Evolutionary conservation across 2,329 filamentous ascomycete genomes (phyloP), one percentile per base, ranked within the genome.

Genomic region (Xylariaceae sp.): DNA sequence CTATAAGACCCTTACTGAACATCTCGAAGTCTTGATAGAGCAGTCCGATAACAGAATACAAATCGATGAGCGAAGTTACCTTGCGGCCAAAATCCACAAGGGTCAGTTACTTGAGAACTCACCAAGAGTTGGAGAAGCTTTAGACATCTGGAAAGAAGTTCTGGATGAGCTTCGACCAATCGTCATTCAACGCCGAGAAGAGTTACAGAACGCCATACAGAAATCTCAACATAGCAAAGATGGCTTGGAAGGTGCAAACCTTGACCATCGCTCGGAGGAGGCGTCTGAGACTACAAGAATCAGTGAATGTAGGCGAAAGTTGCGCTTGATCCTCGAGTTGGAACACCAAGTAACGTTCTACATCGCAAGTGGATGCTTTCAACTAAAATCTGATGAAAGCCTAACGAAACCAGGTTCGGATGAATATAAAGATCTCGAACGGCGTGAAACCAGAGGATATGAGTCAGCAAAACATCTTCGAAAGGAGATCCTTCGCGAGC

Each of bases 21-120:
- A 97, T 1, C 72, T 98, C 10, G 84, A 89, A 53, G 82, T 85
- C 4, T 96, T 98, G 92, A 85, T 96, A 47, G 89, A 95, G 44
- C 83, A 92, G 59, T 90, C 85, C 35, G 86, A 92, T 46, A 72
- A 71, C 5, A 63, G 68, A 1, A 77, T 92, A 45, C 79, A 83
- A 41, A 67, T 75, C 0, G 83, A 92, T 47, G 84, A 93, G 59
- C 79, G 89, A 42, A 69, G 74, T 2, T 73, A 85, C 38, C 71
- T 95, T 6, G 62, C 79, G 2, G 74, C 74, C 25, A 81, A 80
- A 50, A 69, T 95, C 36, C 77, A 76, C 14, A 75, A 81, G 44
- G 92, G 88, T 0, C 91, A 96, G 55, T 68, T 96, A 3, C 73
- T 86, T 32, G 90, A 92, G 49, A 89, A 90, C 56, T 82, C 85